phyloP scores from a whole-genome alignment of 2,329 filamentous ascomycete species.

The Pestalotiopsis sp. region DNA sequence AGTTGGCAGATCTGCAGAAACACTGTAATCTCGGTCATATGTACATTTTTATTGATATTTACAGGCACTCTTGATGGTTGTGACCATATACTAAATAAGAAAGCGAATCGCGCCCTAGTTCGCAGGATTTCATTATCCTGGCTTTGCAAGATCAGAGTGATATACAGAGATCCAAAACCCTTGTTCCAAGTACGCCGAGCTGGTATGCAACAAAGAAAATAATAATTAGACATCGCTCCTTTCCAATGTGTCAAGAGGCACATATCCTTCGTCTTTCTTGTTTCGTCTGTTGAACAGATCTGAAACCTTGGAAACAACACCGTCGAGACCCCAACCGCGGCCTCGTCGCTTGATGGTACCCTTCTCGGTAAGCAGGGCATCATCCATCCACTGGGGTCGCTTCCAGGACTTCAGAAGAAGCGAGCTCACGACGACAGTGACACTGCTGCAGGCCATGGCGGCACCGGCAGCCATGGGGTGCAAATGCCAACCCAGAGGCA shows the following conservation, averaged over 20 bases:
- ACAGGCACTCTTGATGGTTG: not conserved
- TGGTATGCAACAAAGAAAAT: conserved; percentile 15
- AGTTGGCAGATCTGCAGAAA: not conserved
- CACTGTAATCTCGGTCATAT: not conserved
- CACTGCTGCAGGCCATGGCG: conserved; percentile 89
- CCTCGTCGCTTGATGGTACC: conserved; percentile 45
- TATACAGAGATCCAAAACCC: not conserved
- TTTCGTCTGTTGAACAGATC: conserved; percentile 39
- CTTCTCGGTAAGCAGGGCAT: conserved; percentile 63
- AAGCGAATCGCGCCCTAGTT: not conserved
- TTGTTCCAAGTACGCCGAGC: not conserved
- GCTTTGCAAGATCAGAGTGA: not conserved
- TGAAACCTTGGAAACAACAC: conserved; percentile 43
- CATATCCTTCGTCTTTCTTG: conserved; percentile 57
- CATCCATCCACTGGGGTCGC: conserved; percentile 84
- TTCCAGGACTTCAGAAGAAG: conserved; percentile 86
- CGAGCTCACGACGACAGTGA: conserved; percentile 85
- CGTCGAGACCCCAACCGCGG: conserved; percentile 42
- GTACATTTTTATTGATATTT: not conserved
- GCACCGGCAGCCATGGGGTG: conserved; percentile 94
- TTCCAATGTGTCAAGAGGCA: conserved; percentile 59
- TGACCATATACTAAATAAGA: not conserved
- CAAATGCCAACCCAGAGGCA: conserved; percentile 84
- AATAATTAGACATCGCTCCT: conserved; percentile 22
- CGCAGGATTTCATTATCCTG: not conserved